Evolutionary conservation across 768 basidiomycete species (phyloP).

Genomic region (Pisolithus sp.): DNA sequence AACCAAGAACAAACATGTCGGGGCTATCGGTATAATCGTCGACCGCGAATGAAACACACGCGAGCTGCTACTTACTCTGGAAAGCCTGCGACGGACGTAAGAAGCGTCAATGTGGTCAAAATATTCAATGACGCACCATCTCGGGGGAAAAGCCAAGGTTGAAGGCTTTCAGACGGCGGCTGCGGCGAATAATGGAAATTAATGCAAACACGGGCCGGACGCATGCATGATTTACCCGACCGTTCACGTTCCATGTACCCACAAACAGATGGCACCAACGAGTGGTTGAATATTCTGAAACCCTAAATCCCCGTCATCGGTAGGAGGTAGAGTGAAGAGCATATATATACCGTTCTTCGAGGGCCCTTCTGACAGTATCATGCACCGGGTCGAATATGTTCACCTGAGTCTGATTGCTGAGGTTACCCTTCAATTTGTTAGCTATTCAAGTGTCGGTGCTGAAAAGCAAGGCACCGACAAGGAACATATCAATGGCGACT

Average conservation of each 20-base stretch:
- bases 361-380: constrained; percentile 69
- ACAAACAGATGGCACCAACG: constrained; percentile 69
- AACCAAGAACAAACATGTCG: constrained; percentile 85
- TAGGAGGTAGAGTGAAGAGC: not conserved
- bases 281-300: constrained; percentile 78
- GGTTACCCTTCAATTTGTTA: constrained; percentile 68
- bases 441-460: constrained; percentile 3
- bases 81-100: constrained; percentile 8
- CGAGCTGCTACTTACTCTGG: constrained; percentile 11
- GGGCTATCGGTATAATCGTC: constrained; percentile 41
- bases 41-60: constrained; percentile 21
- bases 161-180: constrained; percentile 73
- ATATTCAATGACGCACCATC: constrained; percentile 47
- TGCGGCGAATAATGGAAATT: constrained; percentile 23
- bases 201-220: not conserved
- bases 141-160: constrained; percentile 87
- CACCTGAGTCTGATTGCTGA: constrained; percentile 81
- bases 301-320: constrained; percentile 32
- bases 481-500: constrained; percentile 88
- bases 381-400: constrained; percentile 92
- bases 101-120: not conserved
- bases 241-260: constrained; percentile 97
- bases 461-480: constrained; percentile 45
- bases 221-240: constrained; percentile 48
- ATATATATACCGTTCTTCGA: constrained; percentile 57